Evolutionary conservation across 129 eudicot genomes (phyloP).

Genomic region (Flaveria robusta): DNA sequence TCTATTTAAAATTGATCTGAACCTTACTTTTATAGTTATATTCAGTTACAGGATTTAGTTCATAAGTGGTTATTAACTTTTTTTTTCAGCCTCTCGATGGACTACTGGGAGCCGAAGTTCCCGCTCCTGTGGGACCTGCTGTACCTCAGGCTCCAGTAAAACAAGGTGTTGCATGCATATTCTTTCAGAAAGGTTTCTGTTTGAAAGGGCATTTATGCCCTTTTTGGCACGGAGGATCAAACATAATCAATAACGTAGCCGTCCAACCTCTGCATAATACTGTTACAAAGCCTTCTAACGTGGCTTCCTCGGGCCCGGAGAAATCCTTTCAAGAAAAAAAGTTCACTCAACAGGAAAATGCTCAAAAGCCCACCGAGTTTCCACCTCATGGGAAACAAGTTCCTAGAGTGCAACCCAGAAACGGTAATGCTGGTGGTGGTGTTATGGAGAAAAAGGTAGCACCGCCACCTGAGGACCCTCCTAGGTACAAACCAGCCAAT

Average conservation of each 20-base stretch:
- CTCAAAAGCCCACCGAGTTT: conserved; percentile 41
- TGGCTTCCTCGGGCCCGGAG: conserved; percentile 45
- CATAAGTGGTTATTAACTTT: conserved; percentile 8
- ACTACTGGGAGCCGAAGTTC: conserved; percentile 56
- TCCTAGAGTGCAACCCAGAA: conserved; percentile 33
- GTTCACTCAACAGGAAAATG: conserved; percentile 30
- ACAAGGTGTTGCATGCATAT: conserved; percentile 79
- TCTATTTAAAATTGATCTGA: neutral
- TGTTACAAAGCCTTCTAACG: conserved; percentile 45
- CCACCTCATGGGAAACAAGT: conserved; percentile 38
- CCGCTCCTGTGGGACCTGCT: conserved; percentile 49
- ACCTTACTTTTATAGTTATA: neutral
- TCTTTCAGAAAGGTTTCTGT: conserved; percentile 80
- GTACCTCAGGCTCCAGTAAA: conserved; percentile 41
- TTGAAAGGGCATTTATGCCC: conserved; percentile 87
- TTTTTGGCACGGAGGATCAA: conserved; percentile 66
- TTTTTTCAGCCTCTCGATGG: conserved; percentile 83
- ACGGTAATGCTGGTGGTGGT: conserved; percentile 36
- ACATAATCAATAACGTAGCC: conserved; percentile 40
- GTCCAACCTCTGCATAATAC: conserved; percentile 36
- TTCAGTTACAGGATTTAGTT: conserved; percentile 1
- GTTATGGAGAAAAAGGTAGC: conserved; percentile 38
- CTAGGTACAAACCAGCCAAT: conserved; percentile 42
- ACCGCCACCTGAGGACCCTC: conserved; percentile 43
- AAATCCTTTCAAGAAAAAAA: conserved; percentile 51